Conservation (phyloP, 106 monocot genomes). For the Vanilla planifolia region DNA sequence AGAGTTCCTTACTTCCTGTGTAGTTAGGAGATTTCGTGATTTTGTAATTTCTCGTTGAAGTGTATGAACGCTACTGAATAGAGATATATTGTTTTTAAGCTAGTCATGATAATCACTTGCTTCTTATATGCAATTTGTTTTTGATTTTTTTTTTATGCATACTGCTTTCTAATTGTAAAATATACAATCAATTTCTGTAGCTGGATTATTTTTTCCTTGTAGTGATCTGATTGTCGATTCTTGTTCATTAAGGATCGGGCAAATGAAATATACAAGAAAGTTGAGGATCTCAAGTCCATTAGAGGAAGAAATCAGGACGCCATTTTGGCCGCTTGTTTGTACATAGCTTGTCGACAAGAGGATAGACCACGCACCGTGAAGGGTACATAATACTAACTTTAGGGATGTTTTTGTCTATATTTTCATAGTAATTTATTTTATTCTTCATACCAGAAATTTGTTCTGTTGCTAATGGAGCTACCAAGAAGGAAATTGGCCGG, state of each 20-base stretch:
- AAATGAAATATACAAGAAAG: constrained; percentile 31
- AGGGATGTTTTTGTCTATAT: not conserved
- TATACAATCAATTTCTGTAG: too few relatives aligned
- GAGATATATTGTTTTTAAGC: too few relatives aligned
- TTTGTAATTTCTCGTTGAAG: too few relatives aligned
- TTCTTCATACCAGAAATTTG: constrained; percentile 24
- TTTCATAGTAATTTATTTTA: not conserved
- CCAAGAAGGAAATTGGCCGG: constrained; percentile 31
- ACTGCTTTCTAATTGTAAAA: too few relatives aligned
- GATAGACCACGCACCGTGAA: constrained; percentile 31
- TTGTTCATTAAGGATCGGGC: constrained; percentile 17
- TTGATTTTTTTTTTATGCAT: too few relatives aligned
- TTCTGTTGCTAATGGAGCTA: constrained; percentile 32
- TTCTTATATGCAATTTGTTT: too few relatives aligned
- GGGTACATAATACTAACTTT: constrained; percentile 12
- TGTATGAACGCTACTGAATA: too few relatives aligned
- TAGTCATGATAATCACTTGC: too few relatives aligned
- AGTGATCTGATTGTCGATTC: not conserved
- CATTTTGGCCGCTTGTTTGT: constrained; percentile 26
- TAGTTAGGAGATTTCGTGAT: too few relatives aligned
- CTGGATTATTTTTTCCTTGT: not conserved
- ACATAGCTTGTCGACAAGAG: constrained; percentile 30
- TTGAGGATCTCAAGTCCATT: constrained; percentile 30
- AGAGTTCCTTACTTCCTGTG: too few relatives aligned
- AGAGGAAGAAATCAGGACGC: constrained; percentile 33